Evolutionary conservation across 495 filamentous ascomycete genomes (phyloP).

Genomic region (Friedmanniomyces simplex): DNA sequence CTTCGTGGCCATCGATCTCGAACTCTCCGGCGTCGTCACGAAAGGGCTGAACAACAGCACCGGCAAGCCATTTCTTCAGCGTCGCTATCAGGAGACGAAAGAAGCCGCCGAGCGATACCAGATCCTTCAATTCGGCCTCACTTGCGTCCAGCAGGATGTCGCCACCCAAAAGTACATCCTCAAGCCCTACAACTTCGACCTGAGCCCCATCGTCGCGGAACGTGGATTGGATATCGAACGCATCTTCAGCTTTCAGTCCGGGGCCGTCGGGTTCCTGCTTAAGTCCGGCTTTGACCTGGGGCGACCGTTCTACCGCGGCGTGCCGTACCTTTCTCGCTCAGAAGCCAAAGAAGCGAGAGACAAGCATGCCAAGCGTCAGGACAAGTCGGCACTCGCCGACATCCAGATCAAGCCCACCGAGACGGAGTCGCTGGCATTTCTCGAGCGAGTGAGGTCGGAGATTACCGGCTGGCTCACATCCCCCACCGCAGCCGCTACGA

Average conservation of each 20-base stretch:
- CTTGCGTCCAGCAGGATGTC: conserved; percentile 44
- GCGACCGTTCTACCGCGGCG: conserved; percentile 44
- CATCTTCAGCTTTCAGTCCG: conserved; percentile 43
- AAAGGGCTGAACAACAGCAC: conserved; percentile 16
- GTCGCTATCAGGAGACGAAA: conserved; percentile 56
- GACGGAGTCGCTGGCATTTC: conserved; percentile 44
- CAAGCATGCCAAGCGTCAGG: conserved; percentile 27
- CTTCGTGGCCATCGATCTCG: conserved; percentile 66
- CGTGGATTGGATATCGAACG: conserved; percentile 43
- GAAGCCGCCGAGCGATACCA: conserved; percentile 58
- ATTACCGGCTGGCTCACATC: conserved; percentile 42
- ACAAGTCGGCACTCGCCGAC: conserved; percentile 35
- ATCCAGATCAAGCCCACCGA: conserved; percentile 46
- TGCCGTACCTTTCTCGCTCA: conserved; percentile 57
- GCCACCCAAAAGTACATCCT: conserved; percentile 44
- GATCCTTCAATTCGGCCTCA: conserved; percentile 68
- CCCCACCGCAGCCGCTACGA: not conserved
- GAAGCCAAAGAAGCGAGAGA: conserved; percentile 45
- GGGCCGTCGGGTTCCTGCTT: conserved; percentile 53
- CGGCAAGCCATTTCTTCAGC: conserved; percentile 36
- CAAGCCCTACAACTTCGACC: conserved; percentile 58
- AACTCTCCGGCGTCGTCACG: conserved; percentile 59
- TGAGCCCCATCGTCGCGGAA: conserved; percentile 46
- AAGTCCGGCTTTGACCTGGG: conserved; percentile 54
- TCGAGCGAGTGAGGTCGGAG: conserved; percentile 37